A percentile compares a stretch with the other conserved stretches of the same genome.
These are phyloP conservation scores for Hansenula lynferdii DNA, from an alignment of 1,139 yeast genomes.

Conservation along the genomic window DNA sequence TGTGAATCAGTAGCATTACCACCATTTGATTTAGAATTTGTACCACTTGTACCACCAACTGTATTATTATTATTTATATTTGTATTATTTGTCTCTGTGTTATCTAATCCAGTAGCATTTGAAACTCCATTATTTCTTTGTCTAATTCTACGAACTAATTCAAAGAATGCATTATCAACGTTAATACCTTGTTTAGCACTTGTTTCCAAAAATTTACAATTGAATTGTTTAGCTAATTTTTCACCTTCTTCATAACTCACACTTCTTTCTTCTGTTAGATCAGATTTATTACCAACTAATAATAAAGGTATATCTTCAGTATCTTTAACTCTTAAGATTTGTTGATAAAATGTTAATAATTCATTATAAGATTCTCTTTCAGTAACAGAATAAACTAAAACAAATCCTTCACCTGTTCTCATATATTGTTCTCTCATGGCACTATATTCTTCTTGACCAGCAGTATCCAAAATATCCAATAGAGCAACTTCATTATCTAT, in stretches of 20 bases:
- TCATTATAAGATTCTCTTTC: conserved; percentile 79
- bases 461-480: conserved; percentile 89
- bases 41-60: conserved; percentile 1
- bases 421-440: conserved; percentile 95
- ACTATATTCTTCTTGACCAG: conserved; percentile 97
- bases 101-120: conserved; percentile 5
- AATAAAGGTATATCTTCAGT: conserved; percentile 66
- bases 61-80: conserved; percentile 1
- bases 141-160: conserved; percentile 63
- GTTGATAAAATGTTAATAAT: conserved; percentile 72
- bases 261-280: conserved; percentile 74
- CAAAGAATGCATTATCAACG: conserved; percentile 89
- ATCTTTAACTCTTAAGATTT: conserved; percentile 83
- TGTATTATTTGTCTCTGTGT: neutral
- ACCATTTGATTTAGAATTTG: conserved; percentile 5
- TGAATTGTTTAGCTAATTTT: conserved; percentile 65
- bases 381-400: conserved; percentile 79
- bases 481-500: conserved; percentile 77
- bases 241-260: conserved; percentile 81
- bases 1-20: neutral
- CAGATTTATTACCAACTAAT: conserved; percentile 78
- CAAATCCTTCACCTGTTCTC: conserved; percentile 90
- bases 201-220: conserved; percentile 85
- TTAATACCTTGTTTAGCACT: conserved; percentile 91
- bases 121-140: conserved; percentile 26